Evolutionary conservation across 2,329 filamentous ascomycete species (phyloP).

Genomic region (Gaeumannomyces sp.): DNA sequence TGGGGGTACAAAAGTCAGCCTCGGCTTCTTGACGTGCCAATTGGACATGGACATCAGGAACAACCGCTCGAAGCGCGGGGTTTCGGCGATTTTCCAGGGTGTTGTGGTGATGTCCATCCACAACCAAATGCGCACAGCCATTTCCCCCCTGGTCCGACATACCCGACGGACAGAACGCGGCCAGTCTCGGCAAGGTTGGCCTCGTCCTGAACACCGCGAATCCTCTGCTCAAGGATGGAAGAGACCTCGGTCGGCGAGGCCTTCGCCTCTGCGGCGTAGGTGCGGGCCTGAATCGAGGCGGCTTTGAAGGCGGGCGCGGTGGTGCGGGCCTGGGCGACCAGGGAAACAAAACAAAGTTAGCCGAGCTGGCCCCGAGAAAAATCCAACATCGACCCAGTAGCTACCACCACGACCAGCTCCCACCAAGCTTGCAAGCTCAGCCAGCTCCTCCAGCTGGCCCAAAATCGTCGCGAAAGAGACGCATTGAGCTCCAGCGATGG

Average conservation of each 20-base stretch:
- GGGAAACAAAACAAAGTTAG: constrained; percentile 34
- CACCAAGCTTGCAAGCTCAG: constrained; percentile 25
- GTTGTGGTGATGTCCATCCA: not conserved
- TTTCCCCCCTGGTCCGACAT: constrained; percentile 41
- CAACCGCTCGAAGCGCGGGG: not conserved
- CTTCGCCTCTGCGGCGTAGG: constrained; percentile 94
- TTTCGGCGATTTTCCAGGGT: not conserved
- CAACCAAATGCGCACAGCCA: not conserved
- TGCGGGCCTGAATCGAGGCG: constrained; percentile 66
- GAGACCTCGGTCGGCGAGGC: constrained; percentile 96
- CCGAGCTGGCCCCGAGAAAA: constrained; percentile 16
- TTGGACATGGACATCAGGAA: not conserved
- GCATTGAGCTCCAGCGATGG: constrained; percentile 30
- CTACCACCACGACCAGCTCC: constrained; percentile 18
- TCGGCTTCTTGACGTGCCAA: not conserved
- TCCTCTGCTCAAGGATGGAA: constrained; percentile 98
- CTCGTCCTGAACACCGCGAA: constrained; percentile 97
- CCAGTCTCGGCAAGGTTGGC: constrained; percentile 94
- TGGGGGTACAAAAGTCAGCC: constrained; percentile 25
- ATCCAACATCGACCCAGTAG: constrained; percentile 17
- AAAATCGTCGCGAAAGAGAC: constrained; percentile 26
- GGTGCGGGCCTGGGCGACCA: constrained; percentile 66
- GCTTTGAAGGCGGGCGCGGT: constrained; percentile 72
- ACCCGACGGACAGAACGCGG: constrained; percentile 98
- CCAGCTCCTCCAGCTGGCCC: constrained; percentile 26